These are phyloP conservation scores for Coprinellus micaceus DNA, from an alignment of 768 basidiomycete species.

Conservation along the genomic window DNA sequence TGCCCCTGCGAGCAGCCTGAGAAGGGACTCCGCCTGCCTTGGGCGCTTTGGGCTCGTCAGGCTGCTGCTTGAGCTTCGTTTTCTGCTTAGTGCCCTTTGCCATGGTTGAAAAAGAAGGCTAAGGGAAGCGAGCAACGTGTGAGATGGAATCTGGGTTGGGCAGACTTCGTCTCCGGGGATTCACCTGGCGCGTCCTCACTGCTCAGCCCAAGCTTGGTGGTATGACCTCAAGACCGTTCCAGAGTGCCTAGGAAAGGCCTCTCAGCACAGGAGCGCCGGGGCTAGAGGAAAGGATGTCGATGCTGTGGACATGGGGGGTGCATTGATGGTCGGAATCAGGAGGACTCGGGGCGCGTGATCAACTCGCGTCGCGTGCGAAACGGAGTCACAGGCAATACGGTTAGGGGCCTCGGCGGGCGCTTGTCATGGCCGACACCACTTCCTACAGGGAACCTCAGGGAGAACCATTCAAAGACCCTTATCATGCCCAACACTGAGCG, in stretches of 20 bases:
- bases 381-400: background rate
- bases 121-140: background rate
- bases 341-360: background rate
- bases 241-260: no score
- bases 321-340: background rate
- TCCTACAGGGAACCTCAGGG: no score
- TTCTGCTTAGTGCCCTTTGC: slow-evolving; percentile 9
- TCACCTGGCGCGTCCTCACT: background rate
- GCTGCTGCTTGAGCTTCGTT: background rate
- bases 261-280: no score
- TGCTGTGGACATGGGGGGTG: background rate
- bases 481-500: no score
- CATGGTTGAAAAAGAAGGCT: background rate
- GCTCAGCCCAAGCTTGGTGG: no score
- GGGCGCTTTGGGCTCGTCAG: slow-evolving; percentile 5
- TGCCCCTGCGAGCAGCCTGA: background rate
- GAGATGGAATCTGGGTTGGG: background rate
- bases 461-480: no score
- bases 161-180: background rate
- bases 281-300: background rate
- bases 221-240: no score
- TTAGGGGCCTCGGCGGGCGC: background rate
- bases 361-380: slow-evolving; percentile 5
- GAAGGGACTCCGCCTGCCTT: background rate
- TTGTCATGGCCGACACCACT: no score